phyloP scores from a whole-genome alignment of 2,329 filamentous ascomycete genomes.

The Neofusicoccum ribis region DNA sequence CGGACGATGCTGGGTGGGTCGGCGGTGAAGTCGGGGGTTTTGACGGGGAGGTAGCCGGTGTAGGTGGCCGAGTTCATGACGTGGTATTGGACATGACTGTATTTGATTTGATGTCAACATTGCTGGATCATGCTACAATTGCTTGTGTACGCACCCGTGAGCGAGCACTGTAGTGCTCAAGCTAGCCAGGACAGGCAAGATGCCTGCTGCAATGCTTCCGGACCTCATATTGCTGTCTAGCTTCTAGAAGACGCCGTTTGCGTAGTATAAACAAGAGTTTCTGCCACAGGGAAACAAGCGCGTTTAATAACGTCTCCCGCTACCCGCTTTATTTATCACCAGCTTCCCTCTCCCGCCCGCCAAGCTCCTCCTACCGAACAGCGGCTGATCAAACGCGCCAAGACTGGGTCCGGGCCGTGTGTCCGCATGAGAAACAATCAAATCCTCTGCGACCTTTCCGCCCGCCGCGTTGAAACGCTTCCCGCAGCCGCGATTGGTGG shows the following conservation, averaged over 20 bases:
- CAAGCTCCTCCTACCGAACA: background rate
- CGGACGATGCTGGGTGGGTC: constrained; percentile 10
- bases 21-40: constrained; percentile 7
- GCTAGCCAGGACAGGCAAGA: constrained; percentile 12
- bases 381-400: constrained; percentile 13
- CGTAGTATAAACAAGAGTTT: background rate
- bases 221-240: background rate
- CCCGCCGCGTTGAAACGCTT: background rate
- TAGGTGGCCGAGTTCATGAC: constrained; percentile 18
- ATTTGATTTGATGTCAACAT: no score
- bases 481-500: background rate
- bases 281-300: background rate
- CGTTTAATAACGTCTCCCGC: background rate
- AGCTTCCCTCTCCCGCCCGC: background rate
- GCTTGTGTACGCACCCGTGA: background rate
- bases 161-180: background rate
- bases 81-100: constrained; percentile 9
- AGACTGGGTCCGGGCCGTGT: background rate
- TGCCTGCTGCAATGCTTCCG: background rate
- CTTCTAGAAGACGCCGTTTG: background rate
- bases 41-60: constrained; percentile 10
- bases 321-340: background rate
- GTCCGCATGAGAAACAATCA: background rate
- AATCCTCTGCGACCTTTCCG: background rate
- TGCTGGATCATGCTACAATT: background rate